Percentiles rank a stretch among this genome's conserved stretches.
Conservation (phyloP, 2,329 filamentous ascomycete genomes). For the Dactylellina cionopaga region DNA sequence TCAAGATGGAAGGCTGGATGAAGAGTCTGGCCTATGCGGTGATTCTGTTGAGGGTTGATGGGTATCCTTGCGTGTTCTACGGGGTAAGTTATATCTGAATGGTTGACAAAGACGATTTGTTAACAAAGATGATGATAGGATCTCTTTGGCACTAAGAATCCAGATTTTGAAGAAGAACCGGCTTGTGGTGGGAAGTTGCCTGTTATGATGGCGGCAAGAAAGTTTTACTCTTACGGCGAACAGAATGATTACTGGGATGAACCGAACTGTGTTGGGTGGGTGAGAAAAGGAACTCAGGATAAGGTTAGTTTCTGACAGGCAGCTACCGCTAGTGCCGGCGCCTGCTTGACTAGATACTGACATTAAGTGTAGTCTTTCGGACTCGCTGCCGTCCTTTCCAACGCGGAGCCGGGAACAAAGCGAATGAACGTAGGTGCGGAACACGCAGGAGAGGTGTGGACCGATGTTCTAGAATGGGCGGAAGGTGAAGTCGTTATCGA, state of each 20-base stretch:
- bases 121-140: constrained; percentile 13
- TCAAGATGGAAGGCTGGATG: constrained; percentile 71
- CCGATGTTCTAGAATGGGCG: constrained; percentile 70
- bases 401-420: constrained; percentile 64
- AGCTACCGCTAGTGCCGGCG: too few relatives aligned
- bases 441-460: constrained; percentile 72
- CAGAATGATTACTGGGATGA: constrained; percentile 73
- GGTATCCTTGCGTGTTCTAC: constrained; percentile 76
- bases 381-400: constrained; percentile 69
- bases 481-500: constrained; percentile 69
- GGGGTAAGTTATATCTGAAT: constrained; percentile 76
- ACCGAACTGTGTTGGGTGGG: constrained; percentile 71
- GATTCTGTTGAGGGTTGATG: constrained; percentile 73
- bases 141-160: constrained; percentile 55
- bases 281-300: constrained; percentile 65
- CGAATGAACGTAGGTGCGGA: constrained; percentile 71
- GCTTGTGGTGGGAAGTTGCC: constrained; percentile 68
- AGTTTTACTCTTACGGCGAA: constrained; percentile 73
- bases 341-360: too few relatives aligned
- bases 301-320: too few relatives aligned
- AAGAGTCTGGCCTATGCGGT: constrained; percentile 77
- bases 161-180: constrained; percentile 64
- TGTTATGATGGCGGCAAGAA: constrained; percentile 70
- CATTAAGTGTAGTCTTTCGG: constrained; percentile 60
- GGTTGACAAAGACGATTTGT: too few relatives aligned